phyloP scores from a whole-genome alignment of 306 rosid species.

The Oxytropis ochrocephala region DNA sequence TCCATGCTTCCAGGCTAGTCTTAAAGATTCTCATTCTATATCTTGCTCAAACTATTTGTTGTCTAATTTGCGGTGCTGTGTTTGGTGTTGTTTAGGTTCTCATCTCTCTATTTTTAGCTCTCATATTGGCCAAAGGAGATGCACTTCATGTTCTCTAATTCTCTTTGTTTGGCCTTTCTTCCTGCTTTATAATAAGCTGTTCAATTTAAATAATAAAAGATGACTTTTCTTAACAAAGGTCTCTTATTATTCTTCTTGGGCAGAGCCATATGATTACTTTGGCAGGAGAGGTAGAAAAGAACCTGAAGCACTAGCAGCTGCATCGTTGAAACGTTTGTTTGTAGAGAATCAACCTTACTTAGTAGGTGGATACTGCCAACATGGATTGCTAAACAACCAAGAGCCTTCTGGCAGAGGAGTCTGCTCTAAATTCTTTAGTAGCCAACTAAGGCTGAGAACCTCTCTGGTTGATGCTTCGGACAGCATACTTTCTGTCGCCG shows the following conservation, averaged over 20 bases:
- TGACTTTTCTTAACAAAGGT: background rate
- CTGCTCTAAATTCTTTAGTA: slow-evolving; percentile 64
- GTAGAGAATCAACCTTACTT: slow-evolving; percentile 89
- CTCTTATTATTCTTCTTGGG: slow-evolving; percentile 20
- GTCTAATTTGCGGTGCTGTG: background rate
- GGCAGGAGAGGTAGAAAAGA: slow-evolving; percentile 96
- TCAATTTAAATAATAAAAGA: background rate
- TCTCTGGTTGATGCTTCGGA: slow-evolving; percentile 59
- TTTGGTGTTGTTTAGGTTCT: background rate
- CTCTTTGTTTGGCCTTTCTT: background rate
- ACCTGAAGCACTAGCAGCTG: slow-evolving; percentile 98
- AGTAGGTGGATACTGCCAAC: slow-evolving; percentile 85
- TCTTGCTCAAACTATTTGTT: background rate
- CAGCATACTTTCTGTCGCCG: slow-evolving; percentile 72
- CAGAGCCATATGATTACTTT: slow-evolving; percentile 89
- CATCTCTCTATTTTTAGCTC: slow-evolving; percentile 12
- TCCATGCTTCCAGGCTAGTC: background rate
- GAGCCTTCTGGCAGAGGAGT: slow-evolving; percentile 65
- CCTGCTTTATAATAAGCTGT: background rate
- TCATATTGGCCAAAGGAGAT: background rate
- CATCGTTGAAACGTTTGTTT: slow-evolving; percentile 84
- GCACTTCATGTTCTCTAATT: background rate
- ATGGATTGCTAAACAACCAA: slow-evolving; percentile 40
- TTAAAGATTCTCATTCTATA: background rate
- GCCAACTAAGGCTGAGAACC: slow-evolving; percentile 57